A percentile compares a stretch with the other conserved stretches of the same genome.
Conservation (phyloP, 169 alveolate species). For the Eimeria sp. region DNA sequence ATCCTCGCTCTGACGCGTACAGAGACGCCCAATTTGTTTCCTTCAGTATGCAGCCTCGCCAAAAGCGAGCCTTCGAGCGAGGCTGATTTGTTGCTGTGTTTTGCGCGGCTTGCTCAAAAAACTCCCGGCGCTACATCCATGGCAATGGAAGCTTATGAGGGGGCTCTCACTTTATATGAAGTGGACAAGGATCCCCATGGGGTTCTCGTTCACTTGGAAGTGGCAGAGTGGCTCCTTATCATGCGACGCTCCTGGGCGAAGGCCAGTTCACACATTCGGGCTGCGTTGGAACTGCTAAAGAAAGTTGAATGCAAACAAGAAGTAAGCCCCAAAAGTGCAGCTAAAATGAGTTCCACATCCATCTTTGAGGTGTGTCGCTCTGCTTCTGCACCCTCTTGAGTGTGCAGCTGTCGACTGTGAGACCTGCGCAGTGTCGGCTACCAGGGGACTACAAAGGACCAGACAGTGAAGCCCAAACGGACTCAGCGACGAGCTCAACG, state of each 20-base stretch:
- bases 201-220: slow-evolving; percentile 40
- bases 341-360: neutral
- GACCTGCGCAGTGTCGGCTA: slow-evolving; percentile 20
- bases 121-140: neutral
- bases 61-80: slow-evolving; percentile 49
- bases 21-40: slow-evolving; percentile 27
- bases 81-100: slow-evolving; percentile 33
- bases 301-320: neutral
- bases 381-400: neutral
- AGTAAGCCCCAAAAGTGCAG: neutral
- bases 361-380: neutral
- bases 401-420: neutral
- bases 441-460: slow-evolving; percentile 3
- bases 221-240: slow-evolving; percentile 68
- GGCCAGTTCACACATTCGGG: slow-evolving; percentile 63
- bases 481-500: slow-evolving; percentile 8
- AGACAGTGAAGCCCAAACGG: slow-evolving; percentile 1
- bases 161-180: slow-evolving; percentile 17
- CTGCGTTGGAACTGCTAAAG: slow-evolving; percentile 47
- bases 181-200: slow-evolving; percentile 30
- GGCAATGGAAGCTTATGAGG: slow-evolving; percentile 63
- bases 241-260: slow-evolving; percentile 35
- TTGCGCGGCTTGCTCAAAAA: slow-evolving; percentile 71
- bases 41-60: slow-evolving; percentile 36
- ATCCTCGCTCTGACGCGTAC: slow-evolving; percentile 49